A percentile compares a stretch with the other conserved stretches of the same genome.
Conservation (phyloP, 192 early-diverging fungal genomes). For the Chytriomyces sp. region DNA sequence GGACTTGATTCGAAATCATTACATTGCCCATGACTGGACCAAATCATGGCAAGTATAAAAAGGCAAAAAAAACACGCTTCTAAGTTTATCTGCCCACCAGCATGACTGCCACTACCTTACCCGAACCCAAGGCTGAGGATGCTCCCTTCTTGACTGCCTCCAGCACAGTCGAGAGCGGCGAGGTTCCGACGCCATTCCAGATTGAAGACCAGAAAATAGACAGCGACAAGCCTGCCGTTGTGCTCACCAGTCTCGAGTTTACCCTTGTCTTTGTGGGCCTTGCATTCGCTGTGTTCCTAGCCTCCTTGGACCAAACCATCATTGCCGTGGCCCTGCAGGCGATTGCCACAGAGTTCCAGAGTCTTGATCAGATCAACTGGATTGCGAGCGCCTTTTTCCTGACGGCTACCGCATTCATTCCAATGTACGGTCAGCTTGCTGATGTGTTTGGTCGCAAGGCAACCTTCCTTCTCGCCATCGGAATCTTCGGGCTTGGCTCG, state of each 20-base stretch:
- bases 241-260: constrained; percentile 15
- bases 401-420: constrained; percentile 65
- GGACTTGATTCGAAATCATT: no score
- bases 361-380: constrained; percentile 41
- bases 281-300: constrained; percentile 44
- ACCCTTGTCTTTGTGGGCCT: constrained; percentile 35
- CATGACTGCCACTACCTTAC: no score
- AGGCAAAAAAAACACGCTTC: no score
- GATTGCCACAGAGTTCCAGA: constrained; percentile 41
- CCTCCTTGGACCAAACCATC: constrained; percentile 51
- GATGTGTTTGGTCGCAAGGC: constrained; percentile 89
- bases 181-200: not conserved
- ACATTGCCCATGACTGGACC: no score
- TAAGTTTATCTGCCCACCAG: no score
- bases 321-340: constrained; percentile 36
- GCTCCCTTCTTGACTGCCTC: not conserved
- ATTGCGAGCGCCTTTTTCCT: constrained; percentile 35
- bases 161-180: not conserved
- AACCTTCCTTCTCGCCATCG: constrained; percentile 69
- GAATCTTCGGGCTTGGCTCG: constrained; percentile 76
- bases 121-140: no score
- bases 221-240: constrained; percentile 7
- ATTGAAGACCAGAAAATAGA: not conserved
- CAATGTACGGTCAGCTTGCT: constrained; percentile 76
- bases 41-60: no score